These are phyloP conservation scores for Mucor mucedo DNA, from an alignment of 371 early-diverging fungal genomes.

Conservation along the genomic window DNA sequence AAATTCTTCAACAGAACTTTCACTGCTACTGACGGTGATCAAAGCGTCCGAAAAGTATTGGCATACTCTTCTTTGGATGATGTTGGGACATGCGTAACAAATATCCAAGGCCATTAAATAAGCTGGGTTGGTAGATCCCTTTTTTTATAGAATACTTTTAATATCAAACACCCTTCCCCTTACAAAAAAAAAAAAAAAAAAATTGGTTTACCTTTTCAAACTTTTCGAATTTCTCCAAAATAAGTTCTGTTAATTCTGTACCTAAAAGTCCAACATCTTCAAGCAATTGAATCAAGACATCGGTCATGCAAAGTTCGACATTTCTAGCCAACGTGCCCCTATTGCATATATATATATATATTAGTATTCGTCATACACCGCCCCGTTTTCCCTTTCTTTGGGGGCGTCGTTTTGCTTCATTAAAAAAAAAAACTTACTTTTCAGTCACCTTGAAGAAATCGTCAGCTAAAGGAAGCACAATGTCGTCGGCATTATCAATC, in stretches of 20 bases:
- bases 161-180: no score
- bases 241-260: slow-evolving; percentile 78
- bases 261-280: slow-evolving; percentile 77
- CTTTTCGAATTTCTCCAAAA: slow-evolving; percentile 78
- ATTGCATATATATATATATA: slow-evolving; percentile 52
- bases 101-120: slow-evolving; percentile 84
- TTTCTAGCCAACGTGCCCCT: slow-evolving; percentile 59
- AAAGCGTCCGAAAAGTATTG: slow-evolving; percentile 85
- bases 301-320: slow-evolving; percentile 80
- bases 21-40: slow-evolving; percentile 53
- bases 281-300: slow-evolving; percentile 82
- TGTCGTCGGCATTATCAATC: slow-evolving; percentile 34
- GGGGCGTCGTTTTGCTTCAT: no score
- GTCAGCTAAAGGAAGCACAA: slow-evolving; percentile 23
- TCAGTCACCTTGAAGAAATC: slow-evolving; percentile 30
- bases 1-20: slow-evolving; percentile 54
- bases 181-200: no score
- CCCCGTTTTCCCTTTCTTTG: no score
- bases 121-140: slow-evolving; percentile 74
- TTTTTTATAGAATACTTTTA: slow-evolving; percentile 1
- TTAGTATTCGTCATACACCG: no score
- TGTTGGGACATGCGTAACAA: slow-evolving; percentile 74
- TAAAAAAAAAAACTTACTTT: slow-evolving; percentile 14
- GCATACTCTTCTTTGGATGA: slow-evolving; percentile 88
- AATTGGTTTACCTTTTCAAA: slow-evolving; percentile 55